Percentiles rank a stretch among this genome's conserved stretches.
Evolutionary conservation across 208 protist genomes (phyloP).

Genomic region (Ichthyophonus hoferi): DNA sequence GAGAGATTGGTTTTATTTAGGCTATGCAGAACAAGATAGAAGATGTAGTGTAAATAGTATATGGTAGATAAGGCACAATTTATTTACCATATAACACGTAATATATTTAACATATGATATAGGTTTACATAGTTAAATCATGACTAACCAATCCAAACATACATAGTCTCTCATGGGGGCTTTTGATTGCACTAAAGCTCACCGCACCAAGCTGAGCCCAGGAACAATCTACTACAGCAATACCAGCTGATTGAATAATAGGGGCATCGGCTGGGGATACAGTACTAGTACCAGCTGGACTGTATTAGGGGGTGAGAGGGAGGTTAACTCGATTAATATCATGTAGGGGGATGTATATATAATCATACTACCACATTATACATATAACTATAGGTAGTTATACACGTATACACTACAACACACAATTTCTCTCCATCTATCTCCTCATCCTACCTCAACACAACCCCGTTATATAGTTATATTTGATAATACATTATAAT

Average conservation of each 20-base stretch:
- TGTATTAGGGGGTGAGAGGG: slow-evolving; percentile 30
- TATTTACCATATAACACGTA: neutral
- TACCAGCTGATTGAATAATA: slow-evolving; percentile 61
- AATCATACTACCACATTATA: too few relatives aligned
- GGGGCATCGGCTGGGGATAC: slow-evolving; percentile 81
- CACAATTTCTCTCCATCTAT: too few relatives aligned
- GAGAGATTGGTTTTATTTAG: neutral
- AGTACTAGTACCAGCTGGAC: slow-evolving; percentile 77
- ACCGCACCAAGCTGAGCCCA: slow-evolving; percentile 90
- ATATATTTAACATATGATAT: neutral
- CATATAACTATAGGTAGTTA: too few relatives aligned
- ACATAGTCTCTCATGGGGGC: slow-evolving; percentile 71
- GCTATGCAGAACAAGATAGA: neutral
- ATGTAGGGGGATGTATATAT: too few relatives aligned
- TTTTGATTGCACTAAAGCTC: slow-evolving; percentile 84
- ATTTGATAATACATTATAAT: too few relatives aligned
- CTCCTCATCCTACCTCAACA: too few relatives aligned
- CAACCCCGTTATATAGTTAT: too few relatives aligned
- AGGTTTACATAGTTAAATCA: neutral
- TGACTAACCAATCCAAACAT: neutral
- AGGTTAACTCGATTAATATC: too few relatives aligned
- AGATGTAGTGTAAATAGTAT: neutral
- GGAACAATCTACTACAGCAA: slow-evolving; percentile 98
- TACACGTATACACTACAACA: too few relatives aligned
- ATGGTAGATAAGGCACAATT: neutral